Evolutionary conservation across 305 asterid species (phyloP).

Genomic region (Fraxinus latifolia): DNA sequence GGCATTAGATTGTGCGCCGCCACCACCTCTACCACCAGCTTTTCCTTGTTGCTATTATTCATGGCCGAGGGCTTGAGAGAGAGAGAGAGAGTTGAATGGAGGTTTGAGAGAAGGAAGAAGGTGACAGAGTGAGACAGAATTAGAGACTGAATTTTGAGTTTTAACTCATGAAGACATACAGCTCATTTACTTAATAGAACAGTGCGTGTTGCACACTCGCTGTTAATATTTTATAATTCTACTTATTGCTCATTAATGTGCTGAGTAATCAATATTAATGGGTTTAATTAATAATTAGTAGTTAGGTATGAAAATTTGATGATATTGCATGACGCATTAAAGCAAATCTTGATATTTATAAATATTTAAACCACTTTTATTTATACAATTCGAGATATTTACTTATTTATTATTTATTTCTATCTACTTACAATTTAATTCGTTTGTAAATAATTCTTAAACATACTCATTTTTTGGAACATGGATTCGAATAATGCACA

Average conservation of each 20-base stretch:
- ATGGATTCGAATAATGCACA: neutral
- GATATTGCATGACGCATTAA: neutral
- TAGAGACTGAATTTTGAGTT: conserved; percentile 33
- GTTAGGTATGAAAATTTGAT: neutral
- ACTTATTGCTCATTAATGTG: neutral
- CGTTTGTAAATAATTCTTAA: neutral
- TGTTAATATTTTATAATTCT: conserved; percentile 13
- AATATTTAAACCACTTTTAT: neutral
- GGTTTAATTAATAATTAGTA: neutral
- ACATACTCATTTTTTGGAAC: neutral
- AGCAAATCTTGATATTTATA: neutral
- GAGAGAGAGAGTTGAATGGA: neutral
- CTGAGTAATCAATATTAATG: neutral
- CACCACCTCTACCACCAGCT: conserved; percentile 83
- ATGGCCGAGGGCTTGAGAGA: conserved; percentile 19
- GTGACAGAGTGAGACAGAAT: conserved; percentile 32
- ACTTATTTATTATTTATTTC: neutral
- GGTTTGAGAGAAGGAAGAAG: neutral
- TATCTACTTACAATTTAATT: neutral
- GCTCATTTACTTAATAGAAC: conserved; percentile 18
- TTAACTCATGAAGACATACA: neutral
- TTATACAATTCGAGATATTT: neutral
- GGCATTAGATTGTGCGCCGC: conserved; percentile 91
- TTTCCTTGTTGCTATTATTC: conserved; percentile 54
- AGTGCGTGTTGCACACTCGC: conserved; percentile 35